Evolutionary conservation across 371 early-diverging fungal genomes (phyloP).

Genomic region (Saksenaea vasiformis): DNA sequence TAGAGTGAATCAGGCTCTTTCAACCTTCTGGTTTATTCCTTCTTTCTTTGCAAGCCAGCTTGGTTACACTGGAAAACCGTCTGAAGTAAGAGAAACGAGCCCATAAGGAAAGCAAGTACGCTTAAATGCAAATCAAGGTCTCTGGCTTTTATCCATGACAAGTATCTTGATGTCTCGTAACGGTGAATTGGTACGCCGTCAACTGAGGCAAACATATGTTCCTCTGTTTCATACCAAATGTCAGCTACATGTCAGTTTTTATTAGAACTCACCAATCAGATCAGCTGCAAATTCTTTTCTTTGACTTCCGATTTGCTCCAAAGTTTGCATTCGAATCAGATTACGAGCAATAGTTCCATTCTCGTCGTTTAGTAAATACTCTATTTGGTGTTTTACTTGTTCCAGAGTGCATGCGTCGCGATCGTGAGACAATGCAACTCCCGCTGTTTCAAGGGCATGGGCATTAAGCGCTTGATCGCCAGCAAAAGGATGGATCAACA

Average conservation of each 20-base stretch:
- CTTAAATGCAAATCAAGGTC: slow-evolving; percentile 1
- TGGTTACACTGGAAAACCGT: not conserved
- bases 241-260: not conserved
- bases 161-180: not conserved
- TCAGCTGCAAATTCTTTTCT: slow-evolving; percentile 7
- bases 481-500: slow-evolving; percentile 38
- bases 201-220: slow-evolving; percentile 3
- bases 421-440: slow-evolving; percentile 8
- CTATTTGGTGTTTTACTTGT: not conserved
- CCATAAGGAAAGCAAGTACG: not conserved
- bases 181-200: slow-evolving; percentile 3
- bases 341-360: not conserved
- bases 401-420: slow-evolving; percentile 4
- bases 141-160: slow-evolving; percentile 6
- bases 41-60: not conserved
- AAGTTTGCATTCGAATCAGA: not conserved
- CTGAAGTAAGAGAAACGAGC: not conserved
- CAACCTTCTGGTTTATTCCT: not conserved
- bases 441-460: not conserved
- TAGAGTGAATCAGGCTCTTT: not conserved
- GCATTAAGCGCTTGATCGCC: slow-evolving; percentile 35
- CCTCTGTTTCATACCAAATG: not conserved
- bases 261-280: slow-evolving; percentile 3
- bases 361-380: not conserved
- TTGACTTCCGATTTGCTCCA: slow-evolving; percentile 1